Percentiles rank a stretch among this genome's conserved stretches.
Evolutionary conservation across 768 basidiomycete genomes (phyloP).

Genomic region (Suillus weaverae): DNA sequence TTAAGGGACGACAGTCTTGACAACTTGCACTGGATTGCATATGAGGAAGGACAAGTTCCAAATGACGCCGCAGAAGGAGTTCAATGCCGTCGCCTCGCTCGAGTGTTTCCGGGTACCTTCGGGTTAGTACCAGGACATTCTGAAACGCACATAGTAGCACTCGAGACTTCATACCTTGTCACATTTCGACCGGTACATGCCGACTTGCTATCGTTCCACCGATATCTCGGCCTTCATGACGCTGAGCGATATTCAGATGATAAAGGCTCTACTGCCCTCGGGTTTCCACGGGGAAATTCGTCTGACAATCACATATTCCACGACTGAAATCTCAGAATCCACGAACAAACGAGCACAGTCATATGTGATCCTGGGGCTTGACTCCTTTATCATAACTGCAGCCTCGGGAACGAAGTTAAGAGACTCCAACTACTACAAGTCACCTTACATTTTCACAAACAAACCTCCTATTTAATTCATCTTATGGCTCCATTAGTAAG

Average conservation of each 20-base stretch:
- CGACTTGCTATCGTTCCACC: neutral
- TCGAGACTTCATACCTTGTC: neutral
- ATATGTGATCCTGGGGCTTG: neutral
- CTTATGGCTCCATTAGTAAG: neutral
- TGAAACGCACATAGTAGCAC: neutral
- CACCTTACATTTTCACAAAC: neutral
- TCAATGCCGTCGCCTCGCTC: neutral
- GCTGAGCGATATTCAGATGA: neutral
- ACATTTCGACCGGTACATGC: neutral
- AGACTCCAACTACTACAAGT: neutral
- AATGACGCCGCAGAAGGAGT: neutral
- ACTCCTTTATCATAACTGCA: neutral
- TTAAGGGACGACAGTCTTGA: too few species aligned
- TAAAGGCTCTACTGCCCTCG: neutral
- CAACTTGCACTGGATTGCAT: constrained; percentile 9
- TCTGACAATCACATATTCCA: neutral
- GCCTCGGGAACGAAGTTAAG: neutral
- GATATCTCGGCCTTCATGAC: neutral
- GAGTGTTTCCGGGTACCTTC: neutral
- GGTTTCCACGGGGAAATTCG: constrained; percentile 10
- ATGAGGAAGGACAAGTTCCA: constrained; percentile 11
- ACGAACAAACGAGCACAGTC: constrained; percentile 15
- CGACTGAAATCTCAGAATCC: neutral
- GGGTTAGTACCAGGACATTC: neutral
- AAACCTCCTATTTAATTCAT: neutral